A percentile compares a stretch with the other conserved stretches of the same genome.
phyloP scores from a whole-genome alignment of 768 basidiomycete species.

The button mushroom (Agaricus bisporus) region DNA sequence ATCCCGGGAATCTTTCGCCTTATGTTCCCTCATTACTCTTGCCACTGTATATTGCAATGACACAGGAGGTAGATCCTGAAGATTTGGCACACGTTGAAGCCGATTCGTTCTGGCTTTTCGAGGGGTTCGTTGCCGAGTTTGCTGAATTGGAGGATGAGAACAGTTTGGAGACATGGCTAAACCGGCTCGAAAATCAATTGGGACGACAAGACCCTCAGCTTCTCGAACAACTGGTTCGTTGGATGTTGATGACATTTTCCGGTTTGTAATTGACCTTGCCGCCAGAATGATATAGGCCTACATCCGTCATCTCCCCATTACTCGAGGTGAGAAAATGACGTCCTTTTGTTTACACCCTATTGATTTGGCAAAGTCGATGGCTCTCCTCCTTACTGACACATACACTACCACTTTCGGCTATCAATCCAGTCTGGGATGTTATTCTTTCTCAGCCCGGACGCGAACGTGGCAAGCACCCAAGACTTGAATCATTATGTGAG shows the following conservation, averaged over 20 bases:
- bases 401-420: constrained; percentile 57
- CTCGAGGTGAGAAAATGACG: constrained; percentile 53
- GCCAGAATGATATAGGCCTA: constrained; percentile 55
- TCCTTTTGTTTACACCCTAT: not conserved
- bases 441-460: constrained; percentile 56
- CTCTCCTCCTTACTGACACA: constrained; percentile 66
- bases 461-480: constrained; percentile 49
- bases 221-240: constrained; percentile 49
- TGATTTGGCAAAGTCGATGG: constrained; percentile 52
- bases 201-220: constrained; percentile 62
- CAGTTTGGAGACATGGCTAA: constrained; percentile 56
- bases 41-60: constrained; percentile 58
- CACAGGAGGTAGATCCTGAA: constrained; percentile 53
- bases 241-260: not conserved
- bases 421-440: constrained; percentile 65
- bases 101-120: constrained; percentile 80
- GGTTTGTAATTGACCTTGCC: not conserved
- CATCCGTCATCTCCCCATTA: constrained; percentile 73
- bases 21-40: constrained; percentile 66
- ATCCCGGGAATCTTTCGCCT: constrained; percentile 65
- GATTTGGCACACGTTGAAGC: constrained; percentile 68
- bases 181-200: constrained; percentile 52
- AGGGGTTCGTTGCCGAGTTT: constrained; percentile 67
- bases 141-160: constrained; percentile 69
- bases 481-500: constrained; percentile 65